Conservation (phyloP, 225 moss, liverwort and hornwort genomes). For the Polytrichum formosum region DNA sequence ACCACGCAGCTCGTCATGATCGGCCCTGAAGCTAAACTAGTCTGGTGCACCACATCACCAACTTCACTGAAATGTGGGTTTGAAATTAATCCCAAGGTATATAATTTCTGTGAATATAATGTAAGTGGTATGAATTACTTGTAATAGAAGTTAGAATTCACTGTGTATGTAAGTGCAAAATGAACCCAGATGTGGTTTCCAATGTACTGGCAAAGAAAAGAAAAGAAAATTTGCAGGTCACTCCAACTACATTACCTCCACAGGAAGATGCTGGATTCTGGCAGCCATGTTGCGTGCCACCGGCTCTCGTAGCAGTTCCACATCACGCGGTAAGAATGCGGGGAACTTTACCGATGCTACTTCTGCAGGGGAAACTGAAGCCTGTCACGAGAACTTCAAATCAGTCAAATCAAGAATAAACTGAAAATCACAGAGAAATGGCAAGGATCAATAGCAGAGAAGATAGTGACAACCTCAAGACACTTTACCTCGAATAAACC, state of each 20-base stretch:
- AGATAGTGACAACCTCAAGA: neutral
- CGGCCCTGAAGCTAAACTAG: constrained; percentile 65
- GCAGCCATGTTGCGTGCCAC: constrained; percentile 82
- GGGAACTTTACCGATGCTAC: constrained; percentile 47
- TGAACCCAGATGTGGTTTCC: neutral
- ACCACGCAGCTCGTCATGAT: constrained; percentile 88
- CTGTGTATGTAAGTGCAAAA: too few relatives aligned
- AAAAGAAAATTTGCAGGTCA: neutral
- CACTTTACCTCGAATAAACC: neutral
- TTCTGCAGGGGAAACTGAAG: constrained; percentile 33
- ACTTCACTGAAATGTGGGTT: constrained; percentile 3
- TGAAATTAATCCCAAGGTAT: too few relatives aligned
- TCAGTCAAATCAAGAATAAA: too few relatives aligned
- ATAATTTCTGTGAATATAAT: too few relatives aligned
- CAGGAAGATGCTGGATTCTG: constrained; percentile 85
- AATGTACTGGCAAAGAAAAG: neutral
- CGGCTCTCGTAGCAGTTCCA: constrained; percentile 60
- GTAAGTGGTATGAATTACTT: too few relatives aligned
- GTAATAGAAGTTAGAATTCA: too few relatives aligned
- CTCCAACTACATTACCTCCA: constrained; percentile 43
- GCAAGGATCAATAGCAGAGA: neutral
- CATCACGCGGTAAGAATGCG: constrained; percentile 70
- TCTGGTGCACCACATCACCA: constrained; percentile 53
- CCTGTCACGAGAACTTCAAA: constrained; percentile 13
- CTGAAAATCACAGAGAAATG: neutral